Percentiles rank a stretch among this genome's conserved stretches.
Conservation (phyloP, 106 monocot species). For the Acorus calamus region DNA sequence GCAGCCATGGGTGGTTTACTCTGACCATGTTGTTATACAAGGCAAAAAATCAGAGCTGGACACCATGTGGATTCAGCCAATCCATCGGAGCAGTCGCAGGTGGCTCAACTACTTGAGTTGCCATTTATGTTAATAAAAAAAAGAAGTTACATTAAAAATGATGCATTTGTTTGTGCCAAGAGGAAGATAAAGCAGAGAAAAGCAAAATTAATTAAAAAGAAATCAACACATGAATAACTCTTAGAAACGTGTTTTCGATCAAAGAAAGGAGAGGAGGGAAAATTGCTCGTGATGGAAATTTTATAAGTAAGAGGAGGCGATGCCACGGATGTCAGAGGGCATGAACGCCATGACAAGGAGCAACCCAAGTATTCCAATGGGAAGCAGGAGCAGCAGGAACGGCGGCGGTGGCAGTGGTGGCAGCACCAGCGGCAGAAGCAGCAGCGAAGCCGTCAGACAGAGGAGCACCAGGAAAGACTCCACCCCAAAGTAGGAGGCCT, state of each 20-base stretch:
- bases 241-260: too few species aligned
- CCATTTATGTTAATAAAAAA: neutral
- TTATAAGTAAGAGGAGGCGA: conserved; percentile 24
- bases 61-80: neutral
- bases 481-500: conserved; percentile 11
- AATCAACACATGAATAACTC: too few species aligned
- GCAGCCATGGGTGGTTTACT: too few species aligned
- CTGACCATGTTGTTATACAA: too few species aligned
- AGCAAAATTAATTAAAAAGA: too few species aligned
- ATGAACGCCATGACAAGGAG: conserved; percentile 25
- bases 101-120: neutral
- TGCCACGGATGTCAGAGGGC: conserved; percentile 13
- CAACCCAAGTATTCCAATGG: conserved; percentile 12
- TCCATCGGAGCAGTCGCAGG: neutral
- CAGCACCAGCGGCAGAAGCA: conserved; percentile 25
- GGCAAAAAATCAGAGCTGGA: too few species aligned
- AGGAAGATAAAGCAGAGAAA: too few species aligned
- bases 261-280: too few species aligned
- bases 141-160: neutral
- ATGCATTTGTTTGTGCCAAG: neutral
- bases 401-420: conserved; percentile 33
- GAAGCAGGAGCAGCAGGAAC: conserved; percentile 14
- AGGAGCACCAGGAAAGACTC: conserved; percentile 19
- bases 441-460: conserved; percentile 12
- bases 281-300: neutral